Base-by-base conservation (phyloP, 179 eudicot species). In the Sideroxylon spinosum region DNA sequence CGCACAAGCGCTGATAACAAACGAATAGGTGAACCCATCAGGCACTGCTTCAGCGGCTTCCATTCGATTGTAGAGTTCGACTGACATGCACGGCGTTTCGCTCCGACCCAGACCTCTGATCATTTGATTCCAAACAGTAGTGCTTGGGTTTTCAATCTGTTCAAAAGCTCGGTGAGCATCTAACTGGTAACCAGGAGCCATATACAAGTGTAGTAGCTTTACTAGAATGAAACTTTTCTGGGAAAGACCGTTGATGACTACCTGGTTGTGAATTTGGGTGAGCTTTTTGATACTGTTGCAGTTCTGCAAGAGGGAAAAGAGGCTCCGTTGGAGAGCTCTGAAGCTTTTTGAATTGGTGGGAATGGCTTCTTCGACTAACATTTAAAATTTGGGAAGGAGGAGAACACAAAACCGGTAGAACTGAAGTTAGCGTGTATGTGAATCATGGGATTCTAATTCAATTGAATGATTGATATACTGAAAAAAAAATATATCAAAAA, bases 211-310 rank as follows among this genome's bases (percentile, higher is more conserved):
- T 26, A 88, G 22, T 25, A 92, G 66, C 77, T 84, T 84, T 32
- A 71, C 85, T 20, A 85, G 79, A 29, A 92, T 73, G 82, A 80
- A 89, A 32, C 75, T 82, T 63, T 87, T 90, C 20, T 82, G 82
- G 77, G 86, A 75, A 20, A 86, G 86, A 37, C 87, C 88, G 67
- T 89, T 87, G 72, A 74, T 81, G 87, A 89, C 29, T 49, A 90
- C 79, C 32, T 89, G 94, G 64, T 90, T 70, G 76, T 90, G 97
- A 79, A 87, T 85, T 87, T 90, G 91, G 19, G 80, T 60, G 29
- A 86, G 79, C 8, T 81, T 80, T 26, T 73, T 81, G 12, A 72
- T 20, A 76, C 82, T 66, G 49, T 75, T 78, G 82, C 86, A 83
- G 77, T 65, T 70, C 50, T 88, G 87, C 28, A 92, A 59, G 49